Evolutionary conservation across 2,329 filamentous ascomycete species (phyloP).

Genomic region (Botrytis medusae): DNA sequence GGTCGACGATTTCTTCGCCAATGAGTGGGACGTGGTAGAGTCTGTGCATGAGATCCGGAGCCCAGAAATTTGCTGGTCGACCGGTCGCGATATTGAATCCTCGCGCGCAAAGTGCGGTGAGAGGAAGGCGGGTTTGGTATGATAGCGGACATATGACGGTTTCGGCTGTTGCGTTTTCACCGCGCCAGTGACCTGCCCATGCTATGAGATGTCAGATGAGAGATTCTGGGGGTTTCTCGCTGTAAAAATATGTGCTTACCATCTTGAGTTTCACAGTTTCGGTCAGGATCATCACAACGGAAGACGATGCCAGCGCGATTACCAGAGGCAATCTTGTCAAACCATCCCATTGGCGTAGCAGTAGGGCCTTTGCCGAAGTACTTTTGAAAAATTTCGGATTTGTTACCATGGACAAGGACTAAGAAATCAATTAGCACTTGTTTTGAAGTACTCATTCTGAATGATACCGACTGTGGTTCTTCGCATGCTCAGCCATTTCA

Average conservation of each 20-base stretch:
- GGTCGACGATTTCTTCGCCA: slow-evolving; percentile 59
- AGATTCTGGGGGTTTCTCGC: not conserved
- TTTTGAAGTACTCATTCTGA: not conserved
- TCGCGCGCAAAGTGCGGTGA: not conserved
- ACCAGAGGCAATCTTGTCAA: slow-evolving; percentile 1
- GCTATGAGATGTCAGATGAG: not conserved
- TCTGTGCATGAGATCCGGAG: slow-evolving; percentile 63
- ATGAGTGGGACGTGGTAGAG: slow-evolving; percentile 62
- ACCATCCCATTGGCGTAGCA: slow-evolving; percentile 6
- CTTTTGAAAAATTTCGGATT: slow-evolving; percentile 7
- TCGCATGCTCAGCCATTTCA: not conserved
- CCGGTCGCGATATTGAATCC: not conserved
- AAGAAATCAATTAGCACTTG: not conserved
- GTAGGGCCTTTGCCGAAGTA: slow-evolving; percentile 1
- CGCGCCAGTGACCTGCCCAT: slow-evolving; percentile 6
- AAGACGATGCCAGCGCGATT: not conserved
- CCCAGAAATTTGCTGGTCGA: not conserved
- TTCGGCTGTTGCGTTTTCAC: slow-evolving; percentile 1
- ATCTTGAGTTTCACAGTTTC: not conserved
- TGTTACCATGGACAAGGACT: not conserved
- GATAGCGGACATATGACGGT: not conserved
- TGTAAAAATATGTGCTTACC: not conserved
- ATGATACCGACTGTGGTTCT: not conserved
- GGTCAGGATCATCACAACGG: slow-evolving; percentile 1
- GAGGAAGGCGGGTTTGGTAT: not conserved